phyloP scores from a whole-genome alignment of 805 yeast species.

The Spathaspora arborariae region DNA sequence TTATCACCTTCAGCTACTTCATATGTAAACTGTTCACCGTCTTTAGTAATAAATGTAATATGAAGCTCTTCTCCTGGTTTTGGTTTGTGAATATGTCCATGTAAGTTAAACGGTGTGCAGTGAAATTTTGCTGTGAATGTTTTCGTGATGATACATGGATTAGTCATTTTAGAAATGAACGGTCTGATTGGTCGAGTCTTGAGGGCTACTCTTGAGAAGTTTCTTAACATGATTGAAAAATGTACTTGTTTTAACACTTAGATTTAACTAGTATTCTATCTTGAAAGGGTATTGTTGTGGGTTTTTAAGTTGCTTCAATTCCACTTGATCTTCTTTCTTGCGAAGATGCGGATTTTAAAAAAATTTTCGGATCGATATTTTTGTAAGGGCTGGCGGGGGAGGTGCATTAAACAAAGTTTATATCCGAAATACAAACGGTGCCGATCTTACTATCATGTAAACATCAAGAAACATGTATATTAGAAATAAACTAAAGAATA shows the following conservation, averaged over 20 bases:
- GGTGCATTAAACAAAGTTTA: too few relatives aligned
- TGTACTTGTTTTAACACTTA: too few relatives aligned
- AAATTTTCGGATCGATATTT: background rate
- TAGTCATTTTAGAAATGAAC: background rate
- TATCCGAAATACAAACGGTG: too few relatives aligned
- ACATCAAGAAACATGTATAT: background rate
- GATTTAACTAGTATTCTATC: background rate
- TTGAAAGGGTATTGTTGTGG: background rate
- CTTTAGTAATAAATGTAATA: slow-evolving; percentile 86
- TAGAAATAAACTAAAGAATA: background rate
- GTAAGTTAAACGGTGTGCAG: slow-evolving; percentile 30
- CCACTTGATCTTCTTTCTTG: background rate
- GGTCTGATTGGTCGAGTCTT: background rate
- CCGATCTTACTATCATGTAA: too few relatives aligned
- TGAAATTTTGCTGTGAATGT: slow-evolving; percentile 11
- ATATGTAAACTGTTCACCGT: slow-evolving; percentile 74
- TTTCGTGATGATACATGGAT: background rate
- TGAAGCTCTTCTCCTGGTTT: slow-evolving; percentile 85
- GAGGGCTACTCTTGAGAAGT: background rate
- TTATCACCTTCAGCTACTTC: slow-evolving; percentile 94
- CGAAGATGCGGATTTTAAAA: background rate
- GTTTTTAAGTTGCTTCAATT: background rate
- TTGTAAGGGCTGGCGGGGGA: too few relatives aligned
- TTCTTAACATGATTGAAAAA: slow-evolving; percentile 1
- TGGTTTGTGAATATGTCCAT: slow-evolving; percentile 89